These are phyloP conservation scores for Mortierella sp. DNA, from an alignment of 371 early-diverging fungal genomes.

Conservation along the genomic window DNA sequence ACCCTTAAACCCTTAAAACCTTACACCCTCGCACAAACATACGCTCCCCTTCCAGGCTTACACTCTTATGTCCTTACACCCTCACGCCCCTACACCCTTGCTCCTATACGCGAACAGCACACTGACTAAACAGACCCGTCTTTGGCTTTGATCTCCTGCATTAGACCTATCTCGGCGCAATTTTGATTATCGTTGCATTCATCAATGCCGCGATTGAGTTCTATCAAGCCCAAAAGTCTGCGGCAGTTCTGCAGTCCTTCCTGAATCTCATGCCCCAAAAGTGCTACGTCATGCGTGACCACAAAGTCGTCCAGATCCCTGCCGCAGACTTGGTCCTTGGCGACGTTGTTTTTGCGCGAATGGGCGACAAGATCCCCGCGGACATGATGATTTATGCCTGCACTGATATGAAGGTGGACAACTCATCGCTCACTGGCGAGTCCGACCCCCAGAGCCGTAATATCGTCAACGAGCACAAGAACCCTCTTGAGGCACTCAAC, in stretches of 20 bases:
- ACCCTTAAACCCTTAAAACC: no score
- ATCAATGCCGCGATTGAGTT: slow-evolving; percentile 94
- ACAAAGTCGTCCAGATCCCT: slow-evolving; percentile 66
- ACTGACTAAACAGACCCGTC: no score
- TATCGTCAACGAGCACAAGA: slow-evolving; percentile 66
- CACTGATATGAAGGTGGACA: slow-evolving; percentile 94
- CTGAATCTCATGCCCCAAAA: slow-evolving; percentile 89
- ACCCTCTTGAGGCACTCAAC: slow-evolving; percentile 92
- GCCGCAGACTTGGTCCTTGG: slow-evolving; percentile 86
- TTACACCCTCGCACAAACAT: no score
- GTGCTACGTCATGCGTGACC: slow-evolving; percentile 82
- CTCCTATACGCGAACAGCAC: no score
- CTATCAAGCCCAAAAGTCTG: slow-evolving; percentile 88
- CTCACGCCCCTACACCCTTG: no score
- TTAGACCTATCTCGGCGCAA: slow-evolving; percentile 92
- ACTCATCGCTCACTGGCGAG: slow-evolving; percentile 96
- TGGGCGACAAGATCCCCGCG: slow-evolving; percentile 96
- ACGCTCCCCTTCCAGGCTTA: no score
- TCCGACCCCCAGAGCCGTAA: slow-evolving; percentile 90
- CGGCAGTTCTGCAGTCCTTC: slow-evolving; percentile 89
- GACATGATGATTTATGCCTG: slow-evolving; percentile 82
- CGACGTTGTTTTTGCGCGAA: slow-evolving; percentile 86
- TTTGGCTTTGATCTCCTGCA: no score
- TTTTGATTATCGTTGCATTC: slow-evolving; percentile 88
- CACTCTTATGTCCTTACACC: no score